Base-by-base conservation (phyloP, 1,139 yeast species). In the Sugiyamaella xylanicola region DNA sequence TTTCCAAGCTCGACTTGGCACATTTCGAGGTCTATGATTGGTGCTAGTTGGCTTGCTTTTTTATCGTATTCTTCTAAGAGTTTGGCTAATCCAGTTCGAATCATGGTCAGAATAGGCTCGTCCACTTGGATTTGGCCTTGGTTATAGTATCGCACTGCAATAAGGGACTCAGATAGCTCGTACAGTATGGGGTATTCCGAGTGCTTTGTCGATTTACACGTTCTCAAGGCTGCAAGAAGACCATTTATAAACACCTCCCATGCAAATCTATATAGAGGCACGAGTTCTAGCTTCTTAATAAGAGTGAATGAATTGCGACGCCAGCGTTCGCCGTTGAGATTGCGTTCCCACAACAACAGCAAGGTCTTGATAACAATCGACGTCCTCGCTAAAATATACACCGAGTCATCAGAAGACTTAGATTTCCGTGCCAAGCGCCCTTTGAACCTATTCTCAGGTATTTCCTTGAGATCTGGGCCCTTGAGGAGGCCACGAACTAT, bases 241-340 rank as follows among this genome's bases (percentile, higher is more conserved):
- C 5, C 36, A 11, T 17, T 2, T 7, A 29, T 7, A 5, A 46
- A 7, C 1, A 46, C 4, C 15, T 36, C 32, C n/a, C 16, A 7
- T 5, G 50, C 36, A 36, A 19, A 46, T n/a, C 43, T 13, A 22
- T 46, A 46, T 5, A 36, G 19, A 3, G 39, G 48, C 7, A 45
- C 8, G 4, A 45, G 32, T 7, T 36, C 36, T 13, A 16, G 13
- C 9, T 46, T 15, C 32, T 13, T 46, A 19, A 17, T n/a, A 4
- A 32, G 15, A 4, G 43, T n/a, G 20, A 46, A 46, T 3, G 7
- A n/a, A 22, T 16, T 27, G 19, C 7, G 19, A 13, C n/a, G 16
- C 17, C 16, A n/a, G 7, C 9, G 13, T 3, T 4, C 43, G 20
- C 35, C 22, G n/a, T 16, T 15, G 22, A 46, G 50, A 15, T 25